Evolutionary conservation across 208 protist species (phyloP), one percentile per base, ranked within the genome.

Genomic region (Porcisia deanei): DNA sequence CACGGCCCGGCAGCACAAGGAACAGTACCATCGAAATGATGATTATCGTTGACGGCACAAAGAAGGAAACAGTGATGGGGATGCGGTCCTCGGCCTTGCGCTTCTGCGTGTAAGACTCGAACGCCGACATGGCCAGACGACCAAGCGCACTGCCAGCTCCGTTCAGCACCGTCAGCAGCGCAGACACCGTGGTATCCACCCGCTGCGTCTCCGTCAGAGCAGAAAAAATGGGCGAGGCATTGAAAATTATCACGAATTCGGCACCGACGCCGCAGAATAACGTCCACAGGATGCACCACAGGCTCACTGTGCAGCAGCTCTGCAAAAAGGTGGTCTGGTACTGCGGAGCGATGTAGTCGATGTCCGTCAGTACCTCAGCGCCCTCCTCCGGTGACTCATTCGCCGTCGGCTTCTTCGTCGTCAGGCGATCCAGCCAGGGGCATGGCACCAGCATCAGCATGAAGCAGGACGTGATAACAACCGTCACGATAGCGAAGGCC

Each of bases 181-280:
- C 81, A 8, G 79, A 65, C 71, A 91, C 75, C 3, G 90, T 84
- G 16, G 76, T 65, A 55, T 82, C 75, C 6, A 77, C 60, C 20
- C 45, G 37, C 41, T 59, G 63, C 1, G 76, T 77, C 41, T 80
- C 68, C 57, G 66, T 73, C 20, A 94, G 71, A 7, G 90, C 88
- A 7, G 55, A 73, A 66, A 86, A 87, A 45, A 94, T 86, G 57
- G 72, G 84, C 65, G 80, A 54, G 22, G 88, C 81, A 63, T 92
- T 94, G 64, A 85, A 87, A 64, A 92, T 91, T 63, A 94, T 80
- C 18, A 94, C 86, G 65, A 88, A 83, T 73, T 90, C 81, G 55
- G 76, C 66, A 22, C 88, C 86, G 0, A 89, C 52, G 39, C 67
- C 82, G 71, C 77, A 85, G 81, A 94, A 92, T 37, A 91, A 74